A percentile compares a stretch with the other conserved stretches of the same genome.
phyloP scores from a whole-genome alignment of 352 stramenopile genomes.

The Globisporangium parvum region DNA sequence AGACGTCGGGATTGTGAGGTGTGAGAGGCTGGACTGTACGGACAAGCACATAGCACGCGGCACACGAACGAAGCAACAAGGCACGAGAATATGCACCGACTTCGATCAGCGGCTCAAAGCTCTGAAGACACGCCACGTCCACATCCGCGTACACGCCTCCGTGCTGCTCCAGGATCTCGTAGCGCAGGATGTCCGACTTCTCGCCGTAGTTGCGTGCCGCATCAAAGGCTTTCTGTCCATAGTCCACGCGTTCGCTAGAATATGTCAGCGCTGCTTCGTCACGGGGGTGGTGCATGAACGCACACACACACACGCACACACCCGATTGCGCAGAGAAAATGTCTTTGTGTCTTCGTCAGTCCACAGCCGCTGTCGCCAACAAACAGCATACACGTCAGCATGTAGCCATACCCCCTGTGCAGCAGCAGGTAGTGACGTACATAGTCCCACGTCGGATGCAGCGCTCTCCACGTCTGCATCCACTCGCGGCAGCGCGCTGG shows the following conservation, averaged over 20 bases:
- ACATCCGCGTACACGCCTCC: constrained; percentile 70
- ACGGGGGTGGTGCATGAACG: neutral
- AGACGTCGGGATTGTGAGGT: too few relatives aligned
- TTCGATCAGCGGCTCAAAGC: constrained; percentile 32
- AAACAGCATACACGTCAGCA: neutral
- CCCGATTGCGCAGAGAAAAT: constrained; percentile 28
- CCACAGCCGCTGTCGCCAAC: constrained; percentile 35
- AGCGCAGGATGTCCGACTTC: constrained; percentile 70
- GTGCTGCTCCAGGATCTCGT: constrained; percentile 51
- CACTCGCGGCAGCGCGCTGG: constrained; percentile 23
- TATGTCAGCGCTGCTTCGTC: neutral
- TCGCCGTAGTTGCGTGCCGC: constrained; percentile 54
- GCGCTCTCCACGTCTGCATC: constrained; percentile 36
- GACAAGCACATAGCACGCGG: neutral
- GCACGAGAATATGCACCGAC: constrained; percentile 5
- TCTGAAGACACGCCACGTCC: constrained; percentile 54
- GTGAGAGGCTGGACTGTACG: neutral
- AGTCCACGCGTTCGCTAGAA: neutral
- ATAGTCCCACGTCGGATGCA: constrained; percentile 33
- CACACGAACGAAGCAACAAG: neutral
- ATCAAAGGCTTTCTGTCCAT: constrained; percentile 28
- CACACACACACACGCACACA: neutral
- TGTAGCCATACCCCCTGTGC: neutral
- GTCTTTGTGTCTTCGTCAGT: constrained; percentile 28
- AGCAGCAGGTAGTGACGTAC: constrained; percentile 8